These are phyloP conservation scores for Ormosia semicastrata DNA, from an alignment of 306 rosid genomes.

Conservation along the genomic window DNA sequence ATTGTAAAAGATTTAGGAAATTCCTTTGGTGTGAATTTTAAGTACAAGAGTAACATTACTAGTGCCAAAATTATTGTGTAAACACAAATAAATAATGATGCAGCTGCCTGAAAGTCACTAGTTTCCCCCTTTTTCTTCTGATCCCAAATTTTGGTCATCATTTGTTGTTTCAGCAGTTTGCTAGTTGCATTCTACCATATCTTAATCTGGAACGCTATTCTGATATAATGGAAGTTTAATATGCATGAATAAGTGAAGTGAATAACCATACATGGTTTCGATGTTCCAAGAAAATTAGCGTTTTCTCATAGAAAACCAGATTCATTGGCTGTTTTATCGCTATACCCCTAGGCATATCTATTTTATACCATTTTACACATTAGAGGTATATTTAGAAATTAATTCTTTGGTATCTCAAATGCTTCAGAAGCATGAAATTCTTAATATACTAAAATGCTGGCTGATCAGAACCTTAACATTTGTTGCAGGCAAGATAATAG, in stretches of 20 bases:
- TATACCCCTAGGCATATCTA: neutral
- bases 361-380: neutral
- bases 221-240: neutral
- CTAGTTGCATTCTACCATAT: neutral
- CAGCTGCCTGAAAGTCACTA: neutral
- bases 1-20: too few relatives aligned
- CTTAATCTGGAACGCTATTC: neutral
- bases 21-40: neutral
- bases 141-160: neutral
- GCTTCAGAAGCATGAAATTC: neutral
- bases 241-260: neutral
- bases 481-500: slow-evolving; percentile 63
- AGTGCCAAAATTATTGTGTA: neutral
- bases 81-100: neutral
- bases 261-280: neutral
- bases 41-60: neutral
- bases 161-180: neutral
- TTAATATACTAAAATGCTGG: neutral
- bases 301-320: neutral
- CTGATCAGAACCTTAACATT: slow-evolving; percentile 4
- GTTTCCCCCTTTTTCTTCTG: neutral
- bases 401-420: neutral
- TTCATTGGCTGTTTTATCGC: neutral
- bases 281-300: neutral
- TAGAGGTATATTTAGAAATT: neutral